phyloP scores from a whole-genome alignment of 352 stramenopile genomes.

The Phytopythium litorale region DNA sequence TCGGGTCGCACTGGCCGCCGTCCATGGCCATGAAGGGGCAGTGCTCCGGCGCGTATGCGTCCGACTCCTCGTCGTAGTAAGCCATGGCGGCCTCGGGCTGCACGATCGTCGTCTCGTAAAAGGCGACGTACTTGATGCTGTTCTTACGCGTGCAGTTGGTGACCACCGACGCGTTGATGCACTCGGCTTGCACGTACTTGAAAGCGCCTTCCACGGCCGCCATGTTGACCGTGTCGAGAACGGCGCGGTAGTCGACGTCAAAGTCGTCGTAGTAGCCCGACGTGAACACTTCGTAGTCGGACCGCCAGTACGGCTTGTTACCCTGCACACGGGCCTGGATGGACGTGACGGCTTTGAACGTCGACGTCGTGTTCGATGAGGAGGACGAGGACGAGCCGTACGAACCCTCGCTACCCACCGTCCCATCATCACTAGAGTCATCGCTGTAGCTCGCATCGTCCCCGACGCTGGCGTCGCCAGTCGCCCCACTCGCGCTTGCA shows the following conservation, averaged over 20 bases:
- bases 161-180: conserved; percentile 42
- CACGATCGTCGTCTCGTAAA: conserved; percentile 57
- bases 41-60: conserved; percentile 36
- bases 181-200: conserved; percentile 61
- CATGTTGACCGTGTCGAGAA: conserved; percentile 53
- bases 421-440: not conserved
- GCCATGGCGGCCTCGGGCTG: conserved; percentile 38
- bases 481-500: not conserved
- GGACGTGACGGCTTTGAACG: conserved; percentile 35
- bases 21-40: conserved; percentile 58
- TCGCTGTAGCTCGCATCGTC: not conserved
- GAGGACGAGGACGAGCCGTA: conserved; percentile 1
- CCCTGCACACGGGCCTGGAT: conserved; percentile 54
- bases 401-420: not conserved
- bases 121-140: conserved; percentile 52
- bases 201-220: conserved; percentile 48
- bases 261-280: conserved; percentile 37
- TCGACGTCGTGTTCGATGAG: not conserved
- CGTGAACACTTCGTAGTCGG: conserved; percentile 25
- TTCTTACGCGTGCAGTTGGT: conserved; percentile 50
- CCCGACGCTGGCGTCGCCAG: not conserved
- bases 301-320: conserved; percentile 36
- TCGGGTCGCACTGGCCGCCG: conserved; percentile 44
- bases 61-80: conserved; percentile 30
- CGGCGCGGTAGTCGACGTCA: conserved; percentile 33